These are phyloP conservation scores for Sistotremastrum suecicum DNA, from an alignment of 768 basidiomycete species.

Conservation along the genomic window DNA sequence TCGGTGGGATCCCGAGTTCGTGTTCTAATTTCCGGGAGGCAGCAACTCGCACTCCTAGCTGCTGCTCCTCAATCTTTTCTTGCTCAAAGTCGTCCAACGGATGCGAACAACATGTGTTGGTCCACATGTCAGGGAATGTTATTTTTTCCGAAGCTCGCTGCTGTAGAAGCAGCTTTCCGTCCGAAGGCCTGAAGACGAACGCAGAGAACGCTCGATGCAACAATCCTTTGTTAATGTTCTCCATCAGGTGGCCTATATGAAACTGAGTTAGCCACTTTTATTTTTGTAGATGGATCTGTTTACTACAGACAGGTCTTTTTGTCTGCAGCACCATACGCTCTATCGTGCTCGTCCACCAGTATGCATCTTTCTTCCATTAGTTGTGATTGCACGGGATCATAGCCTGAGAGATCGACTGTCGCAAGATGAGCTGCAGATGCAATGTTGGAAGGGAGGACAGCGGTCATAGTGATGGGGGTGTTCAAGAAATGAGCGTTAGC, in stretches of 20 bases:
- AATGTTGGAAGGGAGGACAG: not conserved
- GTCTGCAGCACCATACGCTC: slow-evolving; percentile 71
- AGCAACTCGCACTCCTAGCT: slow-evolving; percentile 78
- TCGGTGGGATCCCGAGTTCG: slow-evolving; percentile 81
- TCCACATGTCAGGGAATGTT: slow-evolving; percentile 99
- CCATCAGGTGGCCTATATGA: slow-evolving; percentile 85
- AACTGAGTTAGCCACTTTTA: not conserved
- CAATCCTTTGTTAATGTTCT: slow-evolving; percentile 85
- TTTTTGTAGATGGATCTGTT: not conserved
- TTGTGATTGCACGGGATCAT: slow-evolving; percentile 86
- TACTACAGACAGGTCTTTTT: slow-evolving; percentile 87
- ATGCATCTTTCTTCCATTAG: slow-evolving; percentile 96
- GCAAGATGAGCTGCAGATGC: slow-evolving; percentile 55
- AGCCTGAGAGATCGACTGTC: slow-evolving; percentile 62
- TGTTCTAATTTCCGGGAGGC: slow-evolving; percentile 93
- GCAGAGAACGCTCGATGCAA: slow-evolving; percentile 97
- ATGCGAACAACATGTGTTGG: slow-evolving; percentile 98
- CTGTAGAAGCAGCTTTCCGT: slow-evolving; percentile 88
- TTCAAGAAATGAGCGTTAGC: too few relatives aligned
- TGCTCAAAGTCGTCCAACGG: slow-evolving; percentile 85
- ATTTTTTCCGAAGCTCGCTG: slow-evolving; percentile 97
- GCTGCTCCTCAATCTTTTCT: slow-evolving; percentile 62
- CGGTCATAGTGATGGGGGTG: not conserved
- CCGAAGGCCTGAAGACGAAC: slow-evolving; percentile 88
- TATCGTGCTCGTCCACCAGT: slow-evolving; percentile 79